Percentiles rank a stretch among this genome's conserved stretches.
These are phyloP conservation scores for Wickerhamiella musiphila DNA, from an alignment of 805 yeast genomes.

Conservation along the genomic window DNA sequence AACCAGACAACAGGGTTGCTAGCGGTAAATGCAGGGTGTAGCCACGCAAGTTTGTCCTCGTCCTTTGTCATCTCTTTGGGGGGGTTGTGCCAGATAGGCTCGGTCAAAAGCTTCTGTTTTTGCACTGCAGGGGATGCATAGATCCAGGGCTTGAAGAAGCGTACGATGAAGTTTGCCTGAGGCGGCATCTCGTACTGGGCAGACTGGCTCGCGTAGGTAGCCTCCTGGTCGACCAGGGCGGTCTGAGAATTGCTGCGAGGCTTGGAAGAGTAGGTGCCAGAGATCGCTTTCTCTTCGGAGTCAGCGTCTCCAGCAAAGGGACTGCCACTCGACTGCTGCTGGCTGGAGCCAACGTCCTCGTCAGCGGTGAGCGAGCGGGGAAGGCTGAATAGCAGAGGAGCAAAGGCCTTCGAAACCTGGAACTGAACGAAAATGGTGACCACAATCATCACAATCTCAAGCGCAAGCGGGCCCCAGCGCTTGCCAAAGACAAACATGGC, in stretches of 20 bases:
- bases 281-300: slow-evolving; percentile 1
- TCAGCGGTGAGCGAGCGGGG: slow-evolving; percentile 21
- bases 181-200: background rate
- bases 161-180: slow-evolving; percentile 21
- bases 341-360: slow-evolving; percentile 1
- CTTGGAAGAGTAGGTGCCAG: slow-evolving; percentile 5
- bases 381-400: slow-evolving; percentile 29
- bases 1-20: slow-evolving; percentile 74
- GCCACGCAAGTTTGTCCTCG: slow-evolving; percentile 48
- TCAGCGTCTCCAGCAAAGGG: background rate
- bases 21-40: slow-evolving; percentile 55
- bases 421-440: slow-evolving; percentile 55
- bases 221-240: slow-evolving; percentile 1
- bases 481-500: slow-evolving; percentile 81
- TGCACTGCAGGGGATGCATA: slow-evolving; percentile 27
- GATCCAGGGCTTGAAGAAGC: slow-evolving; percentile 39
- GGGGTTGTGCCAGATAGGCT: slow-evolving; percentile 17
- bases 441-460: slow-evolving; percentile 49
- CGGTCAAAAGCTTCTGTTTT: slow-evolving; percentile 15
- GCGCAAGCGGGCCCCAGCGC: slow-evolving; percentile 85
- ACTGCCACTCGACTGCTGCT: no score
- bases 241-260: slow-evolving; percentile 5
- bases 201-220: background rate
- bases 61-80: slow-evolving; percentile 20
- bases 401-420: slow-evolving; percentile 49